Base-by-base conservation (phyloP, 1,284 basidiomycete genomes). In the Agroathelia rolfsii region DNA sequence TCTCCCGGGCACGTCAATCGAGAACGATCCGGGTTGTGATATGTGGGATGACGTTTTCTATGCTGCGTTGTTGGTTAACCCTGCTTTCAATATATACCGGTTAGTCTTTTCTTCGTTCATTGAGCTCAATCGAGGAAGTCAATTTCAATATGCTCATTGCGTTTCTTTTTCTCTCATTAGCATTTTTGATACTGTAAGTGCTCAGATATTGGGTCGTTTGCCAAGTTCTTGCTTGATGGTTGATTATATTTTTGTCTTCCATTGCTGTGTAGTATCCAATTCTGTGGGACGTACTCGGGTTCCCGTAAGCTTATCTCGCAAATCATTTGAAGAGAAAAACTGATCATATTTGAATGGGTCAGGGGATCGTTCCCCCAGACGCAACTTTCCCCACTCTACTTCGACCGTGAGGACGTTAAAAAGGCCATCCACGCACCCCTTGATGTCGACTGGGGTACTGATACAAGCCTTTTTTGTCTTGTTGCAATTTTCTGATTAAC, bases 81-180 rank as follows among this genome's bases (percentile, higher is more conserved):
- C 80, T 0, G 82, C 76, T 3, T 86, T 85, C 56, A 66, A 87
- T 46, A 64, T 81, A 6, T 85, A 85, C 49, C 65, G n/a, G n/a
- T n/a, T n/a, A n/a, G n/a, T n/a, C n/a, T n/a, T n/a, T n/a, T n/a
- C n/a, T n/a, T n/a, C n/a, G n/a, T n/a, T n/a, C n/a, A n/a, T n/a
- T n/a, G n/a, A n/a, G n/a, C n/a, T n/a, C n/a, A n/a, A n/a, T n/a
- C n/a, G n/a, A n/a, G n/a, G n/a, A n/a, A n/a, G n/a, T n/a, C n/a
- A n/a, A n/a, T n/a, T n/a, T n/a, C n/a, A n/a, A n/a, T n/a, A n/a
- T n/a, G n/a, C n/a, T n/a, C n/a, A n/a, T n/a, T n/a, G n/a, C n/a
- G n/a, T n/a, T n/a, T n/a, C n/a, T n/a, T n/a, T n/a, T n/a, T n/a
- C n/a, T n/a, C n/a, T n/a, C n/a, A n/a, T n/a, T n/a, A n/a, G 76